Base-by-base conservation (phyloP, 768 basidiomycete species). In the Gloeostereum incarnatum region DNA sequence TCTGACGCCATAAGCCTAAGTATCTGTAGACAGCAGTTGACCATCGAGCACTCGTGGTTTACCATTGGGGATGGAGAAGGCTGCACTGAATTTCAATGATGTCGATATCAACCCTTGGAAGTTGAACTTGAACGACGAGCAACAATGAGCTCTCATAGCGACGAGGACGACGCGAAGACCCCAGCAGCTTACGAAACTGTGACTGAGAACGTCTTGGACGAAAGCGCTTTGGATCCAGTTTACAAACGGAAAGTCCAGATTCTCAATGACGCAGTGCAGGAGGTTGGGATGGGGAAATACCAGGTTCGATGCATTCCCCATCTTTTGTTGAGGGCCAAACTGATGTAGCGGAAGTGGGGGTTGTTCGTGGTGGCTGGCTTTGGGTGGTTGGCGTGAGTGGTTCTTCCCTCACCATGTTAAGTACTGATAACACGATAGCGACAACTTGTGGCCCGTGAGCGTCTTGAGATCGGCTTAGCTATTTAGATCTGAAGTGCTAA, bases 321-420 rank as follows among this genome's bases (percentile, higher is more conserved):
- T 85, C 24, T 83, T 85, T 51, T 41, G 73, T 36, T 77, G 80
- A 33, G 8, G 14, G 26, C 14, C 14, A 8, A 33, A 8, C 32
- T 33, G 8, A n/a, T n/a, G n/a, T n/a, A n/a, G n/a, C n/a, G n/a
- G n/a, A n/a, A 33, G 32, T 33, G 32, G 32, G 32, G 32, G 10
- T 18, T 33, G 8, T 33, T 33, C 19, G 32, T 33, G 8, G 32
- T 33, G 19, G 68, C 78, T n/a, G 82, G 80, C 2, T 82, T 84
- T 56, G 82, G 82, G 36, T 84, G 80, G 81, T 68, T 83, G 41
- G 73, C 78, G 80, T 81, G 53, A 37, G 16, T 22, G n/a, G n/a
- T n/a, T n/a, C n/a, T n/a, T n/a, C n/a, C n/a, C n/a, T n/a, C n/a
- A n/a, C n/a, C n/a, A n/a, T n/a, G n/a, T n/a, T n/a, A n/a, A n/a